Evolutionary conservation across 345 rosid species (phyloP), one percentile per base, ranked within the genome.

Genomic region (Eucalyptus guilfoylei): DNA sequence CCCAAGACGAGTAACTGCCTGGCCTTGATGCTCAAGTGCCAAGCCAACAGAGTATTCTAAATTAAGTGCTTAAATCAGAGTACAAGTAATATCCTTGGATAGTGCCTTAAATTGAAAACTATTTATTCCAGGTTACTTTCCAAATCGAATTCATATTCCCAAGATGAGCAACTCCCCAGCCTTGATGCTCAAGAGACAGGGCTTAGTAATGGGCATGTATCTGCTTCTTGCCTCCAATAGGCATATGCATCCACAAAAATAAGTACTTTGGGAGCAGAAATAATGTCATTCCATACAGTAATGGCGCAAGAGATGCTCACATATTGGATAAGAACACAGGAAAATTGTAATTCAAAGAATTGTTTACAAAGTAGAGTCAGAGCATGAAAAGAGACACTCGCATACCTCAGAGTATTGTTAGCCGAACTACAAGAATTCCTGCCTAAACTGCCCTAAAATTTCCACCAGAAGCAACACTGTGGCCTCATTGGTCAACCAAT

Each of bases 391-490:
- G 23, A 86, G 69, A 47, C 54, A 45, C 49, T 67, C 80, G 49
- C 90, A 54, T 89, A 89, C 90, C 88, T 89, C 90, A 60, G 48
- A 86, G 60, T 76, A 76, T 37, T 37, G 83, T 76, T 76, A 76
- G 83, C 83, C 83, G 47, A 40, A 89, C 87, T 86, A 89, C 90
- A 89, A 89, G 88, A 89, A 86, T 86, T 89, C 88, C 88, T 49
- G 62, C 86, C 87, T 86, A 89, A 89, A 86, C 52, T 89, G 64
- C 32, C 86, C 90, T 86, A 76, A 37, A 89, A 89, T 37, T 40
- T 49, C 86, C 87, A 24, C 88, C 58, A 72, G 55, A 42, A 30
- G 86, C 88, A 86, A n/a, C 88, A 48, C 42, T 50, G 32, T 45
- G 80, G 49, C 72, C 62, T 24, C 45, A 55, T 52, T 50, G 17